Percentiles rank a stretch among this genome's conserved stretches.
Evolutionary conservation across 2,329 filamentous ascomycete species (phyloP).

Genomic region (Macrophomina tecta): DNA sequence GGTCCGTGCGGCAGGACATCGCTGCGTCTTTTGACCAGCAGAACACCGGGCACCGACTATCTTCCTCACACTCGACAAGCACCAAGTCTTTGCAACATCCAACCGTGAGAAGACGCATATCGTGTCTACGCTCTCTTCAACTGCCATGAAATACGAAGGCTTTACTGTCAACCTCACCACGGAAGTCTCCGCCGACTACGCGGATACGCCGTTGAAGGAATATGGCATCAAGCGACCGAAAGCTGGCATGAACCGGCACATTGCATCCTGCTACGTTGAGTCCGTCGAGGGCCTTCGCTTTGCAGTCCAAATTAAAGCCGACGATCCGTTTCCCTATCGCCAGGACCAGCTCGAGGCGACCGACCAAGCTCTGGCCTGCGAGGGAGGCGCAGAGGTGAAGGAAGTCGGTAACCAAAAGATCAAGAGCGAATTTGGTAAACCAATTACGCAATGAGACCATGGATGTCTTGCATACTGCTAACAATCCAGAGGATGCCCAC

Average conservation of each 20-base stretch:
- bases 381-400: neutral
- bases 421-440: neutral
- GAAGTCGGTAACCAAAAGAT: neutral
- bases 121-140: neutral
- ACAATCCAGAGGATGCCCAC: neutral
- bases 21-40: neutral
- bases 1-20: neutral
- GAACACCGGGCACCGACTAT: neutral
- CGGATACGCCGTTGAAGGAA: neutral
- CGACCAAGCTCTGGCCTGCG: too few species aligned
- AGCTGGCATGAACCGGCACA: neutral
- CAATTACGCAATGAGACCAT: neutral
- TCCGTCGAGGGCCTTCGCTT: neutral
- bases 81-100: neutral
- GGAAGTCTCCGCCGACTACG: neutral
- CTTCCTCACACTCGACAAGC: neutral
- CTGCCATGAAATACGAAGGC: neutral
- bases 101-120: neutral
- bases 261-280: neutral
- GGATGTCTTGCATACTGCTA: neutral
- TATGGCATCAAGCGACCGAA: neutral
- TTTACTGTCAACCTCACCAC: neutral
- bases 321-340: neutral
- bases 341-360: neutral
- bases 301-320: neutral